Evolutionary conservation across 2,329 filamentous ascomycete genomes (phyloP).

Genomic region (Phaeoacremonium minimum): DNA sequence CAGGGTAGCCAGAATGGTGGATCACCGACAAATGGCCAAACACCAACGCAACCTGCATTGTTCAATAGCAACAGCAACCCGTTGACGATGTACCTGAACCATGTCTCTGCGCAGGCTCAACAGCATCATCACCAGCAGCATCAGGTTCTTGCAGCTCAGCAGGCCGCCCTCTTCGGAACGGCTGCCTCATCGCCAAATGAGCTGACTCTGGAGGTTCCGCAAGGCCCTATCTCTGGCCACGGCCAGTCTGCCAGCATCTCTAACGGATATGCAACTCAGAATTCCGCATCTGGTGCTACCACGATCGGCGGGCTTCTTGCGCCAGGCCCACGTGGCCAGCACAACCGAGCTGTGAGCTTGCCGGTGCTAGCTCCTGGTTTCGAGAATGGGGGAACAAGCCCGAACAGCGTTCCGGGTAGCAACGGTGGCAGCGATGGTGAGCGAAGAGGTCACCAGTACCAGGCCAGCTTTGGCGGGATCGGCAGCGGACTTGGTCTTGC

Average conservation of each 20-base stretch:
- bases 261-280: constrained; percentile 55
- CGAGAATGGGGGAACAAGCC: constrained; percentile 53
- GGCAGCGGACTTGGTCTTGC: constrained; percentile 56
- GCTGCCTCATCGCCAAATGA: constrained; percentile 57
- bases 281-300: constrained; percentile 52
- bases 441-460: constrained; percentile 63
- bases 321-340: constrained; percentile 57
- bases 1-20: constrained; percentile 55
- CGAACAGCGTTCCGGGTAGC: constrained; percentile 40
- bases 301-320: constrained; percentile 75
- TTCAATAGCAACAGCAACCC: constrained; percentile 85
- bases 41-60: constrained; percentile 65
- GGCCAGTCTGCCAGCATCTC: constrained; percentile 63
- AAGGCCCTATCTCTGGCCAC: constrained; percentile 57
- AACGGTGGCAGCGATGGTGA: constrained; percentile 42
- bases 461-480: constrained; percentile 58
- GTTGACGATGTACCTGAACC: constrained; percentile 87
- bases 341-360: constrained; percentile 83
- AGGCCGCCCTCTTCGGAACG: constrained; percentile 76
- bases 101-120: constrained; percentile 69
- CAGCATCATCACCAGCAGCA: constrained; percentile 73
- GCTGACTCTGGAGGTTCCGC: constrained; percentile 53
- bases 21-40: constrained; percentile 50
- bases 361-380: constrained; percentile 65
- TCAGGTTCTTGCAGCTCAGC: constrained; percentile 67